Evolutionary conservation across 768 basidiomycete genomes (phyloP), one percentile per base, ranked within the genome.

Genomic region (Nidularia pulvinata): DNA sequence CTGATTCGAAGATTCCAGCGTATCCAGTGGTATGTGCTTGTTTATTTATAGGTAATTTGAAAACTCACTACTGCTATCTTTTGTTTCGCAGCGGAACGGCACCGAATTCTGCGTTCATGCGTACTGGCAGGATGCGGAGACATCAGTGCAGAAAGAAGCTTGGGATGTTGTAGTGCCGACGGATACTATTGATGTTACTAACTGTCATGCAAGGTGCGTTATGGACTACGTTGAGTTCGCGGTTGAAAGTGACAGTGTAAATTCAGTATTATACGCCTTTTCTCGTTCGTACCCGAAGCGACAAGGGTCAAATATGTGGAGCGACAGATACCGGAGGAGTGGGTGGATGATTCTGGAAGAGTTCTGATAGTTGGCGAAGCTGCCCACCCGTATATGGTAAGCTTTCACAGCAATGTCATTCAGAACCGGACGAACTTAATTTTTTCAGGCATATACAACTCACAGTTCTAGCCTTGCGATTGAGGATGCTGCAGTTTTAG

Each of bases 401-500:
- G 77, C 69, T 56, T 19, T 22, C 11, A 37, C 34, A 35, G 34
- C 14, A 14, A 45, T 49, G 57, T 59, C 51, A 22, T n/a, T 33
- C 10, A 30, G 7, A 14, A 32, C 25, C 7, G 14, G 45, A 7
- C 10, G 6, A 39, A 42, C 19, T 19, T 46, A 33, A 22, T 43
- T n/a, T 25, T 42, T 48, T 6, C 49, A 84, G 82, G 78, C 80
- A 14, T 76, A 78, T 46, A 78, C 75, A 0, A 71, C 72, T 19
- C 82, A 84, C 55, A 69, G 71, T 4, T 65, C 72, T 1, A 71
- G 72, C 33, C 73, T 83, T 50, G 77, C 76, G 1, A 65, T 84
- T 5, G 83, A 85, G 63, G 84, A 85, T 55, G 81, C 83, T 0
- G 80, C 77, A n/a, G 75, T 80, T 9, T 67, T 85, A 19, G 83